phyloP scores from a whole-genome alignment of 805 yeast species.

The Wickerhamiella galacta region DNA sequence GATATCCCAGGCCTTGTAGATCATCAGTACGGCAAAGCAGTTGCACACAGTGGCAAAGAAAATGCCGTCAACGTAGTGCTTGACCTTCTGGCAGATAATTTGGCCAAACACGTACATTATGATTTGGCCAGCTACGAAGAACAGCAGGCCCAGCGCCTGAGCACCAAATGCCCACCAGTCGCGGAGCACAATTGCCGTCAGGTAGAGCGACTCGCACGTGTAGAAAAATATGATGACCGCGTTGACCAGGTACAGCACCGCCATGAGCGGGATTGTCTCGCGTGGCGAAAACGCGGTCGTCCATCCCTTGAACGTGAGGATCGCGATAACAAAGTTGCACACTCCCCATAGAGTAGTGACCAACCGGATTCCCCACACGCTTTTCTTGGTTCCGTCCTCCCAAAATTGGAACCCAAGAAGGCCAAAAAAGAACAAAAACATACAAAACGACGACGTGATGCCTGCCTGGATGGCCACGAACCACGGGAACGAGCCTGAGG shows the following conservation, averaged over 20 bases:
- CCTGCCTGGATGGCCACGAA: conserved; percentile 75
- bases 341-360: conserved; percentile 42
- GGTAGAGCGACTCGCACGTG: conserved; percentile 47
- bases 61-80: conserved; percentile 82
- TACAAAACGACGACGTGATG: conserved; percentile 51
- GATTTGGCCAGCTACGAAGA: conserved; percentile 70
- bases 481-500: conserved; percentile 55
- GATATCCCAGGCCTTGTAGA: conserved; percentile 93
- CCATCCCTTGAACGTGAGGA: conserved; percentile 58
- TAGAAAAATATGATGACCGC: conserved; percentile 47
- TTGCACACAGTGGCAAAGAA: conserved; percentile 73
- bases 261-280: conserved; percentile 52
- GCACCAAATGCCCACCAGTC: conserved; percentile 87
- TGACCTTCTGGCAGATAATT: conserved; percentile 47
- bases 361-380: conserved; percentile 41
- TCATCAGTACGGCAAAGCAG: conserved; percentile 77
- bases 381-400: conserved; percentile 75
- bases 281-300: conserved; percentile 29
- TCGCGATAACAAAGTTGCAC: conserved; percentile 46
- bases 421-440: conserved; percentile 56
- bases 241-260: conserved; percentile 54
- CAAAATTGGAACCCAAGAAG: conserved; percentile 74
- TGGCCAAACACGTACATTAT: conserved; percentile 53
- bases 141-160: conserved; percentile 47
- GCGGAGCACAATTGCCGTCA: conserved; percentile 49